A percentile compares a stretch with the other conserved stretches of the same genome.
phyloP scores from a whole-genome alignment of 352 stramenopile genomes.

The Globisporangium uncinulatum region DNA sequence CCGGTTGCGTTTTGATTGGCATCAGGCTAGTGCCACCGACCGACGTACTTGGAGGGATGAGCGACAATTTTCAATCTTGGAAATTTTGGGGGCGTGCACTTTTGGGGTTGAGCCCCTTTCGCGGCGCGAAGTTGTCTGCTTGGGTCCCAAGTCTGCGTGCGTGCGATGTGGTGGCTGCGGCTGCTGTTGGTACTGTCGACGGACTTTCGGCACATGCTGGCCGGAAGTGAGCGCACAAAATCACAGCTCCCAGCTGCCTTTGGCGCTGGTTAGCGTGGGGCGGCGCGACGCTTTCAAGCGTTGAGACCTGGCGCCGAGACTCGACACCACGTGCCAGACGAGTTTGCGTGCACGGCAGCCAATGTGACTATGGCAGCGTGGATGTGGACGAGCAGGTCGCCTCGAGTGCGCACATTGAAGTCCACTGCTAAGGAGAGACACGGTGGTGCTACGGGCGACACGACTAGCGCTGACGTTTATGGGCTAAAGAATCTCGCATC shows the following conservation, averaged over 20 bases:
- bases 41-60: no score
- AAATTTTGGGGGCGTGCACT: background rate
- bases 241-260: background rate
- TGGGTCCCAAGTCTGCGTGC: no score
- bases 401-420: background rate
- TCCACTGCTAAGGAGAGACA: no score
- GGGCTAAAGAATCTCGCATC: background rate
- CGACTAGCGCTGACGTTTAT: background rate
- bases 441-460: background rate
- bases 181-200: no score
- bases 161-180: no score
- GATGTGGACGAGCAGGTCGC: background rate
- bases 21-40: background rate
- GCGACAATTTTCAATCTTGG: no score
- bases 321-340: no score
- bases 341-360: conserved; percentile 2
- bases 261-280: background rate
- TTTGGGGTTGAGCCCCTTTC: no score
- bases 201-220: background rate
- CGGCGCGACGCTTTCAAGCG: no score
- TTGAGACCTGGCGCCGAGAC: no score
- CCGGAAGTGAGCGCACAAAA: background rate
- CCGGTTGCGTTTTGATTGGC: background rate
- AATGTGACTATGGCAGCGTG: background rate
- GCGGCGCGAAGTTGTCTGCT: no score